Base-by-base conservation (phyloP, 2,329 filamentous ascomycete species). In the Aureobasidium melanogenum region DNA sequence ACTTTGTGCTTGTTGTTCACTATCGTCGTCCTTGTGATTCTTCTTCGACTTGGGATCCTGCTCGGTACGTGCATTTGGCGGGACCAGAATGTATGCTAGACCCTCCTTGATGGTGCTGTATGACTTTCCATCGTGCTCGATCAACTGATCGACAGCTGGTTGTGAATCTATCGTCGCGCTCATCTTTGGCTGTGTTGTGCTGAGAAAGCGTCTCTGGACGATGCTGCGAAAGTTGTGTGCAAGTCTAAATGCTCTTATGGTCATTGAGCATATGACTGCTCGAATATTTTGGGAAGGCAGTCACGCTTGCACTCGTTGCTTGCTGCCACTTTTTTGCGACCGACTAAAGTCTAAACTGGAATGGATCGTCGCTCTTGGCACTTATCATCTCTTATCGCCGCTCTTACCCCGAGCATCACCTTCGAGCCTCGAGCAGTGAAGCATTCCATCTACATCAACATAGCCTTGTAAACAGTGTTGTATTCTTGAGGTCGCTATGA, bases 11-110 rank as follows among this genome's bases (percentile, higher is more conserved):
- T 85, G 80, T 67, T 86, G 82, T 63, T 82, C 77, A 68, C 84
- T 82, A 61, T 79, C 71, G 61, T 73, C 73, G 30, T 73, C 66
- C 63, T 76, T 71, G 48, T 77, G 76, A 26, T 75, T 71, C 39
- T 44, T 56, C 26, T 56, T 56, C 0, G 52, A 24, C 63, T 78
- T 76, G 0, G 76, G 73, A 74, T 82, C 71, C 66, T 76, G 71
- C 66, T 79, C 69, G 26, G 75, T 78, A n/a, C 78, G 74, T 14
- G 76, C 76, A 32, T 76, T 75, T 36, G 77, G 77, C 1, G 85
- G 85, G 14, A 86, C 82, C 14, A 89, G 77, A 62, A 89, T 88
- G 65, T 85, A 79, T 39, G 86, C 87, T n/a, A 81, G 73, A 6
- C 87, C 87, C 73, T 89, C 87, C 63, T 82, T 83, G 61, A 88